These are phyloP conservation scores for Silene latifolia DNA, from an alignment of 148 eudicot genomes.

Conservation along the genomic window DNA sequence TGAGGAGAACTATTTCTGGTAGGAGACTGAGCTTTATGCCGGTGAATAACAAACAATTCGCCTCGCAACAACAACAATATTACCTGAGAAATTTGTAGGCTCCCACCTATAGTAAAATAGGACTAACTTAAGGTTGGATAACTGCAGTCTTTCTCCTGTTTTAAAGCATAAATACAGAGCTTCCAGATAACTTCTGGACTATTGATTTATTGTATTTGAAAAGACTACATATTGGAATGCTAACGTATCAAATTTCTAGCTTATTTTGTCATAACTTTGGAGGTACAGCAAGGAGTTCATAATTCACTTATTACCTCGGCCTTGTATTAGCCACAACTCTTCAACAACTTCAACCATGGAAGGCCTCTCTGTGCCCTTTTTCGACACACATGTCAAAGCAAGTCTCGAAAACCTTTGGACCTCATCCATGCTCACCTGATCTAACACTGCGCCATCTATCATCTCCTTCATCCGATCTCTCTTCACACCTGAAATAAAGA, in stretches of 20 bases:
- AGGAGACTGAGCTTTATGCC: too few relatives aligned
- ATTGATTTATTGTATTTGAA: neutral
- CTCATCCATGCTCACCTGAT: constrained; percentile 16
- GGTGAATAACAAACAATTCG: too few relatives aligned
- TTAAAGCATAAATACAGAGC: too few relatives aligned
- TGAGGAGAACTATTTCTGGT: neutral
- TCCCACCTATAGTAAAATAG: too few relatives aligned
- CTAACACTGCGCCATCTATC: constrained; percentile 5
- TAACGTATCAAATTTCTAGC: neutral
- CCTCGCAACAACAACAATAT: too few relatives aligned
- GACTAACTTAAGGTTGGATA: too few relatives aligned
- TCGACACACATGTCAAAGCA: constrained; percentile 26
- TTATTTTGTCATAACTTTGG: neutral
- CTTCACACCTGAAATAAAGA: constrained; percentile 12
- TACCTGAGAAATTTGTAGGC: too few relatives aligned
- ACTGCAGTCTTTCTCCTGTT: too few relatives aligned
- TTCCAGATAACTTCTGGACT: too few relatives aligned
- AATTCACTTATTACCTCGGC: neutral
- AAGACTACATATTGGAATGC: neutral
- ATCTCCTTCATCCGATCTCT: constrained; percentile 9
- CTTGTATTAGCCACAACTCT: constrained; percentile 20
- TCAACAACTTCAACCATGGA: constrained; percentile 26
- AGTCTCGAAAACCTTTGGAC: constrained; percentile 15
- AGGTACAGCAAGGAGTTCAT: neutral
- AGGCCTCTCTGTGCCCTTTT: constrained; percentile 28